These are phyloP conservation scores for Ophiostoma himal-ulmi DNA, from an alignment of 2,329 filamentous ascomycete genomes.

Conservation along the genomic window DNA sequence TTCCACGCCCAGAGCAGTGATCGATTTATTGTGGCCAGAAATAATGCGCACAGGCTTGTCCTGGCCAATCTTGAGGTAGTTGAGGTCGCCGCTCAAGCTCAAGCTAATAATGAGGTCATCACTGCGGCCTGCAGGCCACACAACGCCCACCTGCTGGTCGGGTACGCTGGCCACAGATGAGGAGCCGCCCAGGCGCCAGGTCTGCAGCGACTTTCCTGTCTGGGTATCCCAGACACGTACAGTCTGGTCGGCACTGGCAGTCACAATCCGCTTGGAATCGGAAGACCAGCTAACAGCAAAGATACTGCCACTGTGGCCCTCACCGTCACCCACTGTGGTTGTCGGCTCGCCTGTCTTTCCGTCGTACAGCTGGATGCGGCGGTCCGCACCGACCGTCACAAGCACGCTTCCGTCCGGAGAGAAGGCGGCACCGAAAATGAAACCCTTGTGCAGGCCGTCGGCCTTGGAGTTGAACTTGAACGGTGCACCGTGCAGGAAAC, in stretches of 20 bases:
- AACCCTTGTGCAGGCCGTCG: conserved; percentile 74
- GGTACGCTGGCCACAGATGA: conserved; percentile 59
- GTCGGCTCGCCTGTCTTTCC: conserved; percentile 88
- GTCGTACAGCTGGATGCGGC: conserved; percentile 88
- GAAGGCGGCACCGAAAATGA: conserved; percentile 81
- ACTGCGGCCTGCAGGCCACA: conserved; percentile 74
- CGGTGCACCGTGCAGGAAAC: conserved; percentile 88
- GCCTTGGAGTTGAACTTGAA: conserved; percentile 93
- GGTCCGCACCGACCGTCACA: conserved; percentile 88
- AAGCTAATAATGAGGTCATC: conserved; percentile 88
- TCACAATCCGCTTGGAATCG: conserved; percentile 81
- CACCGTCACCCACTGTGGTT: conserved; percentile 61
- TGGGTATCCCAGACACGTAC: conserved; percentile 92
- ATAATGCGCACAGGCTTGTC: conserved; percentile 64
- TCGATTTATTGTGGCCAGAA: conserved; percentile 84
- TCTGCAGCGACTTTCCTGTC: conserved; percentile 67
- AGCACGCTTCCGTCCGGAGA: conserved; percentile 78
- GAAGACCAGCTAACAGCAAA: conserved; percentile 86
- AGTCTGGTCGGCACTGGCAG: conserved; percentile 88
- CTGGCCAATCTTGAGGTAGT: conserved; percentile 73
- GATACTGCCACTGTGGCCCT: conserved; percentile 78
- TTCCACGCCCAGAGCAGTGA: conserved; percentile 66
- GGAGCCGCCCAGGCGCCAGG: conserved; percentile 77
- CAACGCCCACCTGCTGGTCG: conserved; percentile 91
- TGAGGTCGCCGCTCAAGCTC: conserved; percentile 81